Conservation (phyloP, 768 basidiomycete species). For the Rhizopogon vinicolor region DNA sequence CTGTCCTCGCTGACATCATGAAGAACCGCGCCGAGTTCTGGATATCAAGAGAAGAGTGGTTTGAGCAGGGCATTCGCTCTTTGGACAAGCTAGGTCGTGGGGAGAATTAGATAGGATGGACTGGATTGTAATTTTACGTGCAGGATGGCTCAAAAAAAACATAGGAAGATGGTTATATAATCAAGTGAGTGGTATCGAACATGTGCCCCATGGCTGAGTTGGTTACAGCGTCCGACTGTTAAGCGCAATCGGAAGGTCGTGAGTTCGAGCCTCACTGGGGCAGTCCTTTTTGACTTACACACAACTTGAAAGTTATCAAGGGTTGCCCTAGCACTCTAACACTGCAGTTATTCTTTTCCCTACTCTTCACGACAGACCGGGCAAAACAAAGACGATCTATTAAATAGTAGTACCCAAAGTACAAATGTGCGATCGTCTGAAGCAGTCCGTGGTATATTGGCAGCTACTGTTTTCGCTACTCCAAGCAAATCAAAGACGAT, state of each 20-base stretch:
- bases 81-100: conserved; percentile 84
- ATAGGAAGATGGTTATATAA: neutral
- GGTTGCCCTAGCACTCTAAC: too few relatives aligned
- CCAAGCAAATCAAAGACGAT: too few relatives aligned
- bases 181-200: neutral
- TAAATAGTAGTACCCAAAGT: too few relatives aligned
- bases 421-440: too few relatives aligned
- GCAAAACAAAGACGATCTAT: too few relatives aligned
- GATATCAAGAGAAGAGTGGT: conserved; percentile 94
- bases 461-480: too few relatives aligned
- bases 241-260: conserved; percentile 43
- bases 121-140: neutral
- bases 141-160: neutral
- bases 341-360: too few relatives aligned
- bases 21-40: conserved; percentile 92
- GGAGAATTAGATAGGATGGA: conserved; percentile 33
- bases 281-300: conserved; percentile 20
- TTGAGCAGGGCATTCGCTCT: conserved; percentile 78
- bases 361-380: too few relatives aligned
- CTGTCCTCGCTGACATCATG: conserved; percentile 99
- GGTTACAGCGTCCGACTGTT: conserved; percentile 45
- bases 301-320: too few relatives aligned
- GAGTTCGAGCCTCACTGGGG: conserved; percentile 53
- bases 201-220: conserved; percentile 32
- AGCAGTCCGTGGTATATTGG: too few relatives aligned